A percentile compares a stretch with the other conserved stretches of the same genome.
Evolutionary conservation across 306 rosid species (phyloP).

Genomic region (Cucurbita ficifolia): DNA sequence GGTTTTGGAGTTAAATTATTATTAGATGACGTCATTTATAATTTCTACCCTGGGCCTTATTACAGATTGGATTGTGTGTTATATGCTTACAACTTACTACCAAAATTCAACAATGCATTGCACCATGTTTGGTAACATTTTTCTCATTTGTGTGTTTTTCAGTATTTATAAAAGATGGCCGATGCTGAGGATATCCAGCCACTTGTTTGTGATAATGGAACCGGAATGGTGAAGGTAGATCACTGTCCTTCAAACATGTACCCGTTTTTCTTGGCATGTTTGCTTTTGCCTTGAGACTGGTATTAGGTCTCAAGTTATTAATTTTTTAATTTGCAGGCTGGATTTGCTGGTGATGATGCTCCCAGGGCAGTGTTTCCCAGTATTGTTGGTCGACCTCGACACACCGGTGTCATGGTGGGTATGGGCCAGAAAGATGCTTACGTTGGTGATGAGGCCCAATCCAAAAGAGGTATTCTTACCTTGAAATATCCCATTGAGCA

Average conservation of each 20-base stretch:
- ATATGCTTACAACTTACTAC: not conserved
- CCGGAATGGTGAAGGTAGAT: conserved; percentile 96
- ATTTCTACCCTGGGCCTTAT: not conserved
- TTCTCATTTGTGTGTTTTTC: not conserved
- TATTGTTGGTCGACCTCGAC: conserved; percentile 93
- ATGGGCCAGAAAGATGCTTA: conserved; percentile 99
- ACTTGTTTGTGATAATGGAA: conserved; percentile 94
- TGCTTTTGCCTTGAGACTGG: not conserved
- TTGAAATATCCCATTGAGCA: conserved; percentile 94
- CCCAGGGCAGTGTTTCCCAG: conserved; percentile 97
- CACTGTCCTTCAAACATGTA: not conserved
- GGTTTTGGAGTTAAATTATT: not conserved
- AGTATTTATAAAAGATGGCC: conserved; percentile 51
- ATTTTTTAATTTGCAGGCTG: conserved; percentile 37
- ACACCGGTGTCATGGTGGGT: conserved; percentile 98
- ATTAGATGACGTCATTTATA: not conserved
- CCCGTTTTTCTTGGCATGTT: not conserved
- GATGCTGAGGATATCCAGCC: conserved; percentile 95
- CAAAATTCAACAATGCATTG: not conserved
- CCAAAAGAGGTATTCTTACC: conserved; percentile 95
- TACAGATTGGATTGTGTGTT: not conserved
- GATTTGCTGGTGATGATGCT: conserved; percentile 98
- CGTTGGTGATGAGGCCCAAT: conserved; percentile 96
- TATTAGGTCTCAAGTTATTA: not conserved
- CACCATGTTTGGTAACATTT: not conserved